These are phyloP conservation scores for Euphorbia corollata DNA, from an alignment of 441 rosid genomes.

Conservation along the genomic window DNA sequence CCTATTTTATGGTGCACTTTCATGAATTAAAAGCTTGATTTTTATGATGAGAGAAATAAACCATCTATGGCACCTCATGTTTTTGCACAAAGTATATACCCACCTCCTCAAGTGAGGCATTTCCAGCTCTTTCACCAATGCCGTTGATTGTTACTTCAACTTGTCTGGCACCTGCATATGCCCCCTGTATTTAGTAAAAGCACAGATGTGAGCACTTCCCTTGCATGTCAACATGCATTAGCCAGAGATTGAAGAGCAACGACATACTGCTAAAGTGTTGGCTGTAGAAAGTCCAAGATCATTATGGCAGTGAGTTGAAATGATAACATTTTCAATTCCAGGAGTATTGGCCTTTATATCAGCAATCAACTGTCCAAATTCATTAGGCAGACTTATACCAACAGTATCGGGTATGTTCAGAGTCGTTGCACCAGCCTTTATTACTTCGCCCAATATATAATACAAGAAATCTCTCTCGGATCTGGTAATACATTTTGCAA, in stretches of 20 bases:
- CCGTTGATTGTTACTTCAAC: conserved; percentile 88
- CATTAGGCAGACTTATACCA: conserved; percentile 69
- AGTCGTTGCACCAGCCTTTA: conserved; percentile 89
- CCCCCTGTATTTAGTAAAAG: conserved; percentile 50
- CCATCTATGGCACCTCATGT: neutral
- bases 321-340: conserved; percentile 69
- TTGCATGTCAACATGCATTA: neutral
- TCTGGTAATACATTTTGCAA: conserved; percentile 39
- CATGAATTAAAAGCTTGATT: neutral
- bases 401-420: conserved; percentile 89
- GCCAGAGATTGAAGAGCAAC: conserved; percentile 5
- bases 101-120: conserved; percentile 96
- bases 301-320: conserved; percentile 88
- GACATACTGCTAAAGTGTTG: conserved; percentile 70
- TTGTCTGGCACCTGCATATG: conserved; percentile 82
- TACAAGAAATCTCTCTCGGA: conserved; percentile 81
- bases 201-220: conserved; percentile 21
- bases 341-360: conserved; percentile 82
- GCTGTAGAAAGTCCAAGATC: conserved; percentile 99
- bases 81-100: conserved; percentile 10
- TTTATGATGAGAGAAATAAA: neutral
- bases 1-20: conserved; percentile 1
- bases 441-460: conserved; percentile 78
- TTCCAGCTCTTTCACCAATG: conserved; percentile 96
- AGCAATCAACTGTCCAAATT: conserved; percentile 76